Conservation (phyloP, 306 rosid species). For the Pyrus pyrifolia region DNA sequence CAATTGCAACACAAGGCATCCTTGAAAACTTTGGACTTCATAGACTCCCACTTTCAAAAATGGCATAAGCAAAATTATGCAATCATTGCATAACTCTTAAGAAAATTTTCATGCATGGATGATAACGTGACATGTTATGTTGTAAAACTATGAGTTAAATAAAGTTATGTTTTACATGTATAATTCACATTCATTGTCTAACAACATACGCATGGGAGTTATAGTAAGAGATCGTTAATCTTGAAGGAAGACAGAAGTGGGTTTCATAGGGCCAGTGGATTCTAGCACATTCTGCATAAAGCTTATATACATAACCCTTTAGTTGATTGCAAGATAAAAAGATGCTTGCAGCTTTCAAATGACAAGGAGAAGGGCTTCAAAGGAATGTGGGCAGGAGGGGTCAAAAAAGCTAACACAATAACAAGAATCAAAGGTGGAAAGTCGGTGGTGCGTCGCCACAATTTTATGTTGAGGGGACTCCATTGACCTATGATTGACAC, state of each 20-base stretch:
- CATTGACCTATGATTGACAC: background rate
- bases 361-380: slow-evolving; percentile 1
- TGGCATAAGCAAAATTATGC: background rate
- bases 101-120: background rate
- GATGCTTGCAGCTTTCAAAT: background rate
- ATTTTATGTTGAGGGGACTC: background rate
- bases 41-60: background rate
- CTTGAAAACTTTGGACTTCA: slow-evolving; percentile 24
- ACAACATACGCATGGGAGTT: too few relatives aligned
- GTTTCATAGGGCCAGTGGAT: too few relatives aligned
- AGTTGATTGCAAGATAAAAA: background rate
- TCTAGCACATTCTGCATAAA: background rate
- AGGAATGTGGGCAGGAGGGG: background rate
- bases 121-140: too few relatives aligned
- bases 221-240: too few relatives aligned
- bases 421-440: background rate
- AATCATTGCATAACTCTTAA: background rate
- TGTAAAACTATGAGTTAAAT: too few relatives aligned
- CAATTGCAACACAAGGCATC: slow-evolving; percentile 29
- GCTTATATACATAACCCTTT: too few relatives aligned
- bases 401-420: background rate
- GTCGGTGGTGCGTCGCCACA: background rate
- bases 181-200: too few relatives aligned
- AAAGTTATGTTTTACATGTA: too few relatives aligned
- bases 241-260: too few relatives aligned